phyloP scores from a whole-genome alignment of 208 protist genomes.

The Wallacemonas rigidus region DNA sequence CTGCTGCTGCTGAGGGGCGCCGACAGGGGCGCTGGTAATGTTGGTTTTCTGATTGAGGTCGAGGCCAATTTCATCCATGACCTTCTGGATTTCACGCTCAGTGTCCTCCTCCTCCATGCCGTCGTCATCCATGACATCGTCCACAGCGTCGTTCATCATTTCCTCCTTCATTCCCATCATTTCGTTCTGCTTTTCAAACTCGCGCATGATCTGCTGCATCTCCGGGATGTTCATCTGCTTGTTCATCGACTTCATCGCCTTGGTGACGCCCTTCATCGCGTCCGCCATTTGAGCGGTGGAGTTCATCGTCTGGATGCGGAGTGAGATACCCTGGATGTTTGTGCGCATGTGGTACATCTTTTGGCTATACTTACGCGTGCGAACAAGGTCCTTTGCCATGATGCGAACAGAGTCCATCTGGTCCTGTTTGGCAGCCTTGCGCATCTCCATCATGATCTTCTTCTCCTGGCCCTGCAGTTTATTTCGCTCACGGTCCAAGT shows the following conservation, averaged over 20 bases:
- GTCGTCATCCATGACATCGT: constrained; percentile 92
- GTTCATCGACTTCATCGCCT: constrained; percentile 96
- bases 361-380: constrained; percentile 94
- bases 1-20: constrained; percentile 25
- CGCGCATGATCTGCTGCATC: constrained; percentile 98
- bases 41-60: constrained; percentile 87
- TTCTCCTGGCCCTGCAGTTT: constrained; percentile 95
- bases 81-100: constrained; percentile 89
- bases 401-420: constrained; percentile 96
- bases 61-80: constrained; percentile 91
- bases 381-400: constrained; percentile 98
- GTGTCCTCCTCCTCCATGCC: constrained; percentile 91
- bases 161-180: constrained; percentile 99
- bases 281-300: constrained; percentile 87
- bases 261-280: constrained; percentile 92
- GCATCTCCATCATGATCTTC: constrained; percentile 97
- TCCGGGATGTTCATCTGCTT: constrained; percentile 95
- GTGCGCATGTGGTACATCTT: constrained; percentile 98
- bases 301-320: constrained; percentile 96
- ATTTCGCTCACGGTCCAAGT: constrained; percentile 96
- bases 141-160: constrained; percentile 97
- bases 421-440: constrained; percentile 95
- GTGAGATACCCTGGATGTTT: constrained; percentile 95
- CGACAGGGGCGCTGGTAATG: constrained; percentile 42
- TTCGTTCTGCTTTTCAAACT: constrained; percentile 98